Evolutionary conservation across 2,329 filamentous ascomycete species (phyloP).

Genomic region (Colletotrichum liriopes): DNA sequence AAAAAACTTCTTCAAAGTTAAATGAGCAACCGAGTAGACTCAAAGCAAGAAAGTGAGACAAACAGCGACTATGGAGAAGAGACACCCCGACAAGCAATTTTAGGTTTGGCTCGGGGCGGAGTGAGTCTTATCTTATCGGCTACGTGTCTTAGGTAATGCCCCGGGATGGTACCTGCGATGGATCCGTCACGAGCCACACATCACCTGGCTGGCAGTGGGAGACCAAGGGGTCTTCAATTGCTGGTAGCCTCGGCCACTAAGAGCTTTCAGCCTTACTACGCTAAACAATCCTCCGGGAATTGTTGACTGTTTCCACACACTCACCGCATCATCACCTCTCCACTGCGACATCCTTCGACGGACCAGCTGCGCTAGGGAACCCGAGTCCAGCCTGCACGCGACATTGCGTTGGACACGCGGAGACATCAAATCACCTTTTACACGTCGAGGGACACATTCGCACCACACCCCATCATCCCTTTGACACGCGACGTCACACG

Average conservation of each 20-base stretch:
- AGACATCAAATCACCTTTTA: not conserved
- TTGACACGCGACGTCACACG: conserved; percentile 15
- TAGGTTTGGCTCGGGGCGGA: not conserved
- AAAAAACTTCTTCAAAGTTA: not conserved
- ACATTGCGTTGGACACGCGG: no score
- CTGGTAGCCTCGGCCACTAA: conserved; percentile 8
- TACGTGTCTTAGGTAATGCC: no score
- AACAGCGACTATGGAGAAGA: not conserved
- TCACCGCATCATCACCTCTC: not conserved
- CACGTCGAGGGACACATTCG: no score
- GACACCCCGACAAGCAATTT: conserved; percentile 3
- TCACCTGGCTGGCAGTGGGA: conserved; percentile 7
- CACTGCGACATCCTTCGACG: not conserved
- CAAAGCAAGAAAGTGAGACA: not conserved
- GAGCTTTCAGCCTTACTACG: conserved; percentile 8
- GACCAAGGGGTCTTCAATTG: not conserved
- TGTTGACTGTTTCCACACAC: not conserved
- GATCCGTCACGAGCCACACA: conserved; percentile 34
- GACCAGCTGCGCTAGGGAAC: not conserved
- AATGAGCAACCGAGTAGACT: not conserved
- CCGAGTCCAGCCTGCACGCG: not conserved
- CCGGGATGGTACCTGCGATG: not conserved
- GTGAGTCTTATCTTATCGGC: not conserved
- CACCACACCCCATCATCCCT: not conserved
- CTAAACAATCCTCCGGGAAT: conserved; percentile 6